Evolutionary conservation across 345 rosid species (phyloP), one percentile per base, ranked within the genome.

Genomic region (Rhizophora apiculata): DNA sequence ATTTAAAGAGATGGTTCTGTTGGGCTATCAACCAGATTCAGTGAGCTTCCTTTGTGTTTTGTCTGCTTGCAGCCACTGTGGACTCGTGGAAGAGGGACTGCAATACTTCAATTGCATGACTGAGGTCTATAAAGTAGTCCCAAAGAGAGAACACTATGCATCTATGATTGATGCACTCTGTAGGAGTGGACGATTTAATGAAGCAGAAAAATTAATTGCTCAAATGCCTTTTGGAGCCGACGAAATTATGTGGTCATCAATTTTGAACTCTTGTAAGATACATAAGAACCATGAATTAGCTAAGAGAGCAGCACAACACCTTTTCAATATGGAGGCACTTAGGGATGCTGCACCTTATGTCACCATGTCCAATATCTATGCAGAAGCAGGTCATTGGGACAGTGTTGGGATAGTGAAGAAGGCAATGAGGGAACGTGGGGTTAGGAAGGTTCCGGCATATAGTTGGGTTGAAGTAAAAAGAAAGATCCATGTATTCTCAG

Each of bases 391-490:
- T 11, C 71, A 85, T 32, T 94, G 97, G 98, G 88, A 86, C 21
- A 77, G 74, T 6, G 98, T 89, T 0, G 65, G 83, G 24, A 74
- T 79, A 74, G 89, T 89, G 60, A 94, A 88, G 85, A 88, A 80
- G 72, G 93, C 88, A 2, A 88, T 91, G 97, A 86, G 87, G 63
- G 91, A 87, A 31, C 84, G 96, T 0, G 90, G 97, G 62, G 80
- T 94, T 30, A 82, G 76, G 62, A 94, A 94, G 80, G 82, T 86
- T 65, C 76, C 88, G 0, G 98, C 89, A 0, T 81, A 77, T 69
- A 94, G 98, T 78, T 94, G 96, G 98, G 91, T 91, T 57, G 97
- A 94, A 81, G 69, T 91, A 20, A 85, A 74, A 68, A 85, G 84
- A 58, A 80, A 74, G 79, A 76, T 79, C 53, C 92, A 94, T 57